These are phyloP conservation scores for Puccinellia tenuiflora DNA, from an alignment of 176 grass and related monocot genomes.

Conservation along the genomic window DNA sequence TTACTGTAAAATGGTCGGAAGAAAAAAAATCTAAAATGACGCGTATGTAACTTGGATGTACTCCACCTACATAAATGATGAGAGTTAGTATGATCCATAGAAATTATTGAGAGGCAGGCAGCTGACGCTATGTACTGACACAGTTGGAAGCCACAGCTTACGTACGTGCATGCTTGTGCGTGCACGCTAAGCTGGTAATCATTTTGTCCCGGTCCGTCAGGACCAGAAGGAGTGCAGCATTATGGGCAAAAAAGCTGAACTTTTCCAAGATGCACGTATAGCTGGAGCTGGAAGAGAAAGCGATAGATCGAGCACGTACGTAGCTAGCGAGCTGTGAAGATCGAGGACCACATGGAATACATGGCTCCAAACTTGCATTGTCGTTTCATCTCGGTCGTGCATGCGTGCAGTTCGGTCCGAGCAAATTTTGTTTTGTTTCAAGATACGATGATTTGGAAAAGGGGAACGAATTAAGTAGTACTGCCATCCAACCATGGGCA, in stretches of 20 bases:
- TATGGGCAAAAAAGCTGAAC: neutral
- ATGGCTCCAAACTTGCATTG: neutral
- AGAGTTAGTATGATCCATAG: neutral
- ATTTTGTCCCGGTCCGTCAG: neutral
- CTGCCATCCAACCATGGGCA: too few species aligned
- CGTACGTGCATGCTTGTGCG: constrained; percentile 23
- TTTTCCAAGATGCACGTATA: neutral
- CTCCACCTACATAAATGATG: too few species aligned
- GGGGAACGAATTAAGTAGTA: too few species aligned
- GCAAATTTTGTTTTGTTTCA: neutral
- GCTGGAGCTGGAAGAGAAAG: neutral
- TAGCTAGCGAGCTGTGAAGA: neutral
- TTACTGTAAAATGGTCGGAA: too few species aligned
- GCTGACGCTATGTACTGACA: neutral
- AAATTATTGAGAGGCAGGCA: neutral
- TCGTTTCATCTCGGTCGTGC: neutral
- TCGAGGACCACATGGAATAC: constrained; percentile 11
- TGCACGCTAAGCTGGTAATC: constrained; percentile 26
- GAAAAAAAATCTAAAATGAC: too few species aligned
- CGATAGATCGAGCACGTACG: neutral
- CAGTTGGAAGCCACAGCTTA: too few species aligned
- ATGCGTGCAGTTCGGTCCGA: neutral
- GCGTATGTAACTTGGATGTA: too few species aligned
- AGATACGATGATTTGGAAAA: neutral
- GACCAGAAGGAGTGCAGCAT: neutral